These are phyloP conservation scores for Salvia hispanica DNA, from an alignment of 257 asterid genomes.

Conservation along the genomic window DNA sequence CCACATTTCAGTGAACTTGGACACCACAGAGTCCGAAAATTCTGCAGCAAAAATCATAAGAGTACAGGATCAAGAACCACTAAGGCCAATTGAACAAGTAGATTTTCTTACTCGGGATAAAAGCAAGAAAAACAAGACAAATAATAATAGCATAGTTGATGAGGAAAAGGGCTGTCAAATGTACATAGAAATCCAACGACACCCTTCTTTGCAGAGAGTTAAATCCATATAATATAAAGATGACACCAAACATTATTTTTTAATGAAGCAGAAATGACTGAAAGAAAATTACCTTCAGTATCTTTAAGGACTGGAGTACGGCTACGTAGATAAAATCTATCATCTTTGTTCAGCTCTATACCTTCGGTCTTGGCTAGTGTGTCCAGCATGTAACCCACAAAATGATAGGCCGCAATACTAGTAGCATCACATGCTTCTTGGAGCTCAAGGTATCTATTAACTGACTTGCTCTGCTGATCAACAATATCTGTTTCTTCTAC, in stretches of 20 bases:
- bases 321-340: constrained; percentile 53
- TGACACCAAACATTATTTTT: background rate
- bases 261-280: constrained; percentile 16
- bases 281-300: constrained; percentile 45
- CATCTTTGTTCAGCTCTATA: constrained; percentile 39
- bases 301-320: constrained; percentile 38
- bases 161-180: background rate
- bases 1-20: constrained; percentile 49
- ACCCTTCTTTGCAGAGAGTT: background rate
- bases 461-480: constrained; percentile 30
- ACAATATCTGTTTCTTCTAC: constrained; percentile 31
- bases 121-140: background rate
- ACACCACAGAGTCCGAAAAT: constrained; percentile 17
- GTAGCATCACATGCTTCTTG: constrained; percentile 87
- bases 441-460: constrained; percentile 64
- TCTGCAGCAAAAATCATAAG: constrained; percentile 38
- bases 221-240: constrained; percentile 8
- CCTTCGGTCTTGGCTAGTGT: constrained; percentile 52
- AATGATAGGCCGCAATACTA: constrained; percentile 57
- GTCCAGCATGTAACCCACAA: constrained; percentile 58
- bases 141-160: background rate
- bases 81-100: background rate
- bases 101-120: background rate
- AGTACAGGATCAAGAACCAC: constrained; percentile 7
- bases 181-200: background rate